phyloP scores from a whole-genome alignment of 257 asterid genomes.

The Scutellaria barbata region DNA sequence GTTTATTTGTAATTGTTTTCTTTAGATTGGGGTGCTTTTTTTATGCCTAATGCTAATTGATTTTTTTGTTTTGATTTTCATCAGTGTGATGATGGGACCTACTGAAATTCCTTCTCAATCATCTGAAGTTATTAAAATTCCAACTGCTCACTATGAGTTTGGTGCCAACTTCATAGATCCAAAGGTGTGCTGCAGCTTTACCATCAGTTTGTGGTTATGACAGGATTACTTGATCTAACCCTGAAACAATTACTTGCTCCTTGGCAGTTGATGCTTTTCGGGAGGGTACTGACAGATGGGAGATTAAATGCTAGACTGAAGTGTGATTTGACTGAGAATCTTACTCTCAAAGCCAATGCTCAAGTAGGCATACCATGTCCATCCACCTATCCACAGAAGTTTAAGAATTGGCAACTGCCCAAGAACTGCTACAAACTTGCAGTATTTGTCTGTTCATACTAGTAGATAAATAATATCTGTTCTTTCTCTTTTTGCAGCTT shows the following conservation, averaged over 20 bases:
- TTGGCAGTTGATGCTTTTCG: conserved; percentile 88
- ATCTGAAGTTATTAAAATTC: conserved; percentile 79
- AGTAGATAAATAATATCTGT: conserved; percentile 6
- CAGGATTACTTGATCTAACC: conserved; percentile 28
- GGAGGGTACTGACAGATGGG: conserved; percentile 91
- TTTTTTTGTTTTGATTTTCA: conserved; percentile 25
- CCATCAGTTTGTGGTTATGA: conserved; percentile 16
- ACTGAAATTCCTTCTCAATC: conserved; percentile 95
- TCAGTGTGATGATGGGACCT: conserved; percentile 96
- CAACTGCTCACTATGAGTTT: conserved; percentile 91
- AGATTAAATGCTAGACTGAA: conserved; percentile 90
- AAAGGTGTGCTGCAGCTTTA: conserved; percentile 49
- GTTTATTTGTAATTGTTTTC: neutral
- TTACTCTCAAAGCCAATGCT: conserved; percentile 82
- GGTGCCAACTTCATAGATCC: conserved; percentile 96
- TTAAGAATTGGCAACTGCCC: conserved; percentile 7
- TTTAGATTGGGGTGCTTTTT: neutral
- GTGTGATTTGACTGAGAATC: conserved; percentile 90
- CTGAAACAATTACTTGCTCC: conserved; percentile 36
- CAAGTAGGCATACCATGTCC: conserved; percentile 60
- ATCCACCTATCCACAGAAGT: conserved; percentile 20
- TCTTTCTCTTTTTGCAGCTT: conserved; percentile 62
- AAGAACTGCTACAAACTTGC: neutral
- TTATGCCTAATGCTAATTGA: conserved; percentile 25
- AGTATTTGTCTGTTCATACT: conserved; percentile 4